Conservation (phyloP, 495 filamentous ascomycete genomes). For the Aspergillus wentii region DNA sequence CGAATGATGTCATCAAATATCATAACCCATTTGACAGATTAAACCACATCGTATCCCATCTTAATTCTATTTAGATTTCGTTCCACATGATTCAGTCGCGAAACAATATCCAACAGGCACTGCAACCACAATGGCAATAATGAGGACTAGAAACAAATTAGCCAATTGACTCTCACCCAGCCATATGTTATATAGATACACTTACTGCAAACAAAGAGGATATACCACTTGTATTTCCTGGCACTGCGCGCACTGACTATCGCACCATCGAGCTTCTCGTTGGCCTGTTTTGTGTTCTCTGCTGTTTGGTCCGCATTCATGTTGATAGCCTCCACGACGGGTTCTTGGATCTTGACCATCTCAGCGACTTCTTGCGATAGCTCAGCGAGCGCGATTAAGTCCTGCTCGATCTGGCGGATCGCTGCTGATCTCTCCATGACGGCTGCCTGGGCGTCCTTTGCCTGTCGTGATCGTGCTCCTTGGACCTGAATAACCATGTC, state of each 20-base stretch:
- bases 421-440: slow-evolving; percentile 71
- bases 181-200: slow-evolving; percentile 10
- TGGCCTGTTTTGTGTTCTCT: slow-evolving; percentile 63
- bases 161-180: slow-evolving; percentile 3
- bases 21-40: too few species aligned
- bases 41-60: too few species aligned
- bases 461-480: slow-evolving; percentile 64
- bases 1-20: too few species aligned
- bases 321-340: slow-evolving; percentile 60
- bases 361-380: slow-evolving; percentile 73
- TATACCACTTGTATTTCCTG: slow-evolving; percentile 88
- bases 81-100: too few species aligned
- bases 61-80: too few species aligned
- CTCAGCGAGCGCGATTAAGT: slow-evolving; percentile 68
- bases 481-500: slow-evolving; percentile 50
- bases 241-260: slow-evolving; percentile 60
- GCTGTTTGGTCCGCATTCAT: slow-evolving; percentile 61
- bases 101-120: slow-evolving; percentile 17
- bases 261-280: slow-evolving; percentile 60
- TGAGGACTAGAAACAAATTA: slow-evolving; percentile 22
- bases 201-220: slow-evolving; percentile 66
- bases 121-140: slow-evolving; percentile 26
- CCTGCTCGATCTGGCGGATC: slow-evolving; percentile 73
- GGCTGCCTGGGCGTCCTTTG: slow-evolving; percentile 57
- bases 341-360: slow-evolving; percentile 68